Percentiles rank a stretch among this genome's conserved stretches.
Conservation (phyloP, 148 eudicot genomes). For the Rhododendron vialii region DNA sequence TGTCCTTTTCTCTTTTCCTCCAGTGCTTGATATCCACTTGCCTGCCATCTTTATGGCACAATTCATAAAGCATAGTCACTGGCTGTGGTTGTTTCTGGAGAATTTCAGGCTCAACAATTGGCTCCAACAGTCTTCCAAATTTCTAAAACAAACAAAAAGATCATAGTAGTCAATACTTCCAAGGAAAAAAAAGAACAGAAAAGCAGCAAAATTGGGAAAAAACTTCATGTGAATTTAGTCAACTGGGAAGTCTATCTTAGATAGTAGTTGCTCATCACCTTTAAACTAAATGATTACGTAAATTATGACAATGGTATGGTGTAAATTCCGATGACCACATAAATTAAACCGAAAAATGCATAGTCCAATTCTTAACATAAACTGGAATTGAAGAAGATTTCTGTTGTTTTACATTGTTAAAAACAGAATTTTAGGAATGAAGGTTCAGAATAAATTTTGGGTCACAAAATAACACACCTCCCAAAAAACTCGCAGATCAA, state of each 20-base stretch:
- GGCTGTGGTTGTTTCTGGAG: conserved; percentile 70
- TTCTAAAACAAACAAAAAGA: background rate
- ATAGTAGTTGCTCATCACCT: background rate
- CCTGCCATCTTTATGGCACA: conserved; percentile 42
- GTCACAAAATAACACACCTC: conserved; percentile 21
- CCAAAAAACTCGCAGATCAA: conserved; percentile 61
- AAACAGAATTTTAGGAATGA: background rate
- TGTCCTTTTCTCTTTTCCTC: conserved; percentile 19
- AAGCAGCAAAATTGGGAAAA: background rate
- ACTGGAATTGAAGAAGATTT: background rate
- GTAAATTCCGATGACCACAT: background rate
- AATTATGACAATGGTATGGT: background rate
- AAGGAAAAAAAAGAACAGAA: background rate
- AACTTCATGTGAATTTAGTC: background rate
- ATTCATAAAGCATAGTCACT: conserved; percentile 60
- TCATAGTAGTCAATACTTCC: background rate
- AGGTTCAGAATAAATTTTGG: background rate
- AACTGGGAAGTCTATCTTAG: background rate
- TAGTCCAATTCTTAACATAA: background rate
- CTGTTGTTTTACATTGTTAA: background rate
- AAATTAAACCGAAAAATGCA: background rate
- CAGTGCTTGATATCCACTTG: background rate
- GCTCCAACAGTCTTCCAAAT: conserved; percentile 56
- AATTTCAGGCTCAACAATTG: conserved; percentile 53
- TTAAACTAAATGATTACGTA: background rate